Evolutionary conservation across 164 flowering plant genomes (phyloP).

Genomic region (Piper longum): DNA sequence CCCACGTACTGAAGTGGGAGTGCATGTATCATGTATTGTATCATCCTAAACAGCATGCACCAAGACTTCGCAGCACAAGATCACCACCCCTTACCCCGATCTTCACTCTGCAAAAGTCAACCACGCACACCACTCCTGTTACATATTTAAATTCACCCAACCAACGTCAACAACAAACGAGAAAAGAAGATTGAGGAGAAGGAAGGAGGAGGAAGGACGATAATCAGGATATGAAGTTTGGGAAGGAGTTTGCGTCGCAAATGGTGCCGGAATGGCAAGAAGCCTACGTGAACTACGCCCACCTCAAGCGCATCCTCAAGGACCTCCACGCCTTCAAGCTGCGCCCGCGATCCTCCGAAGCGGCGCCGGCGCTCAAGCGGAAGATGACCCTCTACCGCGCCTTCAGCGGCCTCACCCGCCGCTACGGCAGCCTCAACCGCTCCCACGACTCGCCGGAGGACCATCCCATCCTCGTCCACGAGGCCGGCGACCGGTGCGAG

Average conservation of each 20-base stretch:
- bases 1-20: too few relatives aligned
- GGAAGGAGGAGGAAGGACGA: not conserved
- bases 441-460: not conserved
- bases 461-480: not conserved
- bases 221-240: conserved; percentile 47
- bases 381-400: conserved; percentile 17
- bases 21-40: too few relatives aligned
- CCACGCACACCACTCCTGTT: too few relatives aligned
- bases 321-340: conserved; percentile 7
- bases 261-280: conserved; percentile 76
- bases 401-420: conserved; percentile 17
- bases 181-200: too few relatives aligned
- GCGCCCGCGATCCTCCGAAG: not conserved
- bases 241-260: conserved; percentile 45
- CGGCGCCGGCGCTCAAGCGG: conserved; percentile 4
- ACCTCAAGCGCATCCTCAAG: conserved; percentile 15
- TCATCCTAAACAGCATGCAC: too few relatives aligned
- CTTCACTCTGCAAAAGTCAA: too few relatives aligned
- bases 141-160: too few relatives aligned
- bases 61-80: too few relatives aligned
- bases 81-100: too few relatives aligned
- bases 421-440: not conserved
- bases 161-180: too few relatives aligned
- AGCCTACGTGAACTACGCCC: conserved; percentile 46
- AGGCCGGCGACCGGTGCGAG: conserved; percentile 13